A percentile compares a stretch with the other conserved stretches of the same genome.
phyloP scores from a whole-genome alignment of 2,329 filamentous ascomycete genomes.

The Ophiostoma triangulosporum region DNA sequence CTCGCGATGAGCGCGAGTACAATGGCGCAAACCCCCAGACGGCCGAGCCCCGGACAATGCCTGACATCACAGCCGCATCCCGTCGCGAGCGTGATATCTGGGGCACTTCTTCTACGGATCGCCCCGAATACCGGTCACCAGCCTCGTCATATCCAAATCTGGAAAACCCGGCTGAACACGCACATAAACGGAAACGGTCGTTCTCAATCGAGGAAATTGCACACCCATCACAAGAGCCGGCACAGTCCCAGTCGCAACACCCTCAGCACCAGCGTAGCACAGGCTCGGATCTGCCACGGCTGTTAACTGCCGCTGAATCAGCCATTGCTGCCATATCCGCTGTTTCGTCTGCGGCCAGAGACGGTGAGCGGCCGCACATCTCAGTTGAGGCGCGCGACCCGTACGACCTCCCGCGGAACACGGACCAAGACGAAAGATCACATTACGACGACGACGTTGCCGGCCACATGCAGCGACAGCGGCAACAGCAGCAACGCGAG shows the following conservation, averaged over 20 bases:
- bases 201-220: slow-evolving; percentile 32
- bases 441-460: slow-evolving; percentile 2
- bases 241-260: slow-evolving; percentile 18
- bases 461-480: slow-evolving; percentile 8
- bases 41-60: slow-evolving; percentile 16
- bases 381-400: slow-evolving; percentile 9
- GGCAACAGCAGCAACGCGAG: slow-evolving; percentile 7
- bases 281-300: neutral
- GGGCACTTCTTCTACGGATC: slow-evolving; percentile 16
- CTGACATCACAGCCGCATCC: slow-evolving; percentile 15
- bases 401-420: slow-evolving; percentile 2
- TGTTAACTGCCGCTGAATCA: slow-evolving; percentile 3
- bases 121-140: slow-evolving; percentile 23
- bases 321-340: slow-evolving; percentile 9
- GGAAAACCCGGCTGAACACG: slow-evolving; percentile 34
- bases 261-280: slow-evolving; percentile 11
- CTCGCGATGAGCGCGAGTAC: slow-evolving; percentile 22
- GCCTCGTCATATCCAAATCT: slow-evolving; percentile 26
- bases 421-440: neutral
- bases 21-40: slow-evolving; percentile 8
- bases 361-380: neutral
- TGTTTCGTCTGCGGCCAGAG: slow-evolving; percentile 4
- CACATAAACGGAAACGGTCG: slow-evolving; percentile 57
- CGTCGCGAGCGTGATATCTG: slow-evolving; percentile 28
- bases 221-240: neutral